Base-by-base conservation (phyloP, 805 yeast species). In the Hanseniaspora clermontiae region DNA sequence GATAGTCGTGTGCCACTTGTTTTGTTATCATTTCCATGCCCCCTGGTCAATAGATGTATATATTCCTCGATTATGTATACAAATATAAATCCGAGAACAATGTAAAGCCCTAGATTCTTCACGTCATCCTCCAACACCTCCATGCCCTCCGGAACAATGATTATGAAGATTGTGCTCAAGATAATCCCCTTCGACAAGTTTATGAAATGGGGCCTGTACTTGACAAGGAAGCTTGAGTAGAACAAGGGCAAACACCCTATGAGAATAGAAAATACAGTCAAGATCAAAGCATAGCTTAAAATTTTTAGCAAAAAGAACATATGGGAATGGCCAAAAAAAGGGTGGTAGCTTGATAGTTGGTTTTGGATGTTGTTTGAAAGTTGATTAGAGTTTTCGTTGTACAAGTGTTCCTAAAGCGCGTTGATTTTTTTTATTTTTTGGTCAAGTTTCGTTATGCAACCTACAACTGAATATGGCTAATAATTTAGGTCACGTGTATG, bases 131-230 rank as follows among this genome's bases (percentile, higher is more conserved):
- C 64, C 2, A 72, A 69, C 53, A 45, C 34, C 19, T 70, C 73
- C 5, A 79, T 66, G 3, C 84, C 84, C 62, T 81, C 86, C 0
- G 84, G 84, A 24, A 81, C 72, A 11, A 80, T 77, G 19, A 81
- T 64, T 56, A 75, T 73, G 56, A 79, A 67, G 0, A 81, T 74
- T 0, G 84, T 77, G 3, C 84, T 79, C 11, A 79, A 64, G 52
- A 81, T 66, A 61, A 81, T 68, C 1, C 84, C 86, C 59, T 77
- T 72, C 6, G 56, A 79, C 57, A 52, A 14, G 37, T 52, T 47
- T 14, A 52, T 52, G 34, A 52, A 52, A 14, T 47, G 31, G 7
- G 34, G 31, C 29, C 47, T 52, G 45, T 32, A 52, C 3, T 29
- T 39, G n/a, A 34, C 37, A 5, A 52, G 29, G 11, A 31, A 34